Percentiles rank a stretch among this genome's conserved stretches.
Conservation (phyloP, 2,329 filamentous ascomycete species). For the Rugonectria rugulosa region DNA sequence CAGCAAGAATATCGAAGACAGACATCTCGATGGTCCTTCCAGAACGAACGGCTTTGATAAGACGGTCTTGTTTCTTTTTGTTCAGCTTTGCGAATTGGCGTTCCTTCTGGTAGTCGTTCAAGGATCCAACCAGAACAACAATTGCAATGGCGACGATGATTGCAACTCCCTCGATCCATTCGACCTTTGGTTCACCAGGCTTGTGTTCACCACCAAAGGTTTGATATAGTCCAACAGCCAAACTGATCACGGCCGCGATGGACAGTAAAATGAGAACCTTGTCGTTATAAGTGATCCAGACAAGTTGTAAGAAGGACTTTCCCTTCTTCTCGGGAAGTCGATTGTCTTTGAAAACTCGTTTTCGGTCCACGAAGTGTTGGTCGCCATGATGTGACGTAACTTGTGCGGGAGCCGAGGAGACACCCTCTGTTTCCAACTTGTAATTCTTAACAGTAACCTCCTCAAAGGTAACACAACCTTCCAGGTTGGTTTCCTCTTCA, state of each 20-base stretch:
- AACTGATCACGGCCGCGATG: constrained; percentile 73
- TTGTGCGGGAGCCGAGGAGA: background rate
- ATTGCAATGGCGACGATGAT: constrained; percentile 83
- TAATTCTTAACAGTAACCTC: constrained; percentile 62
- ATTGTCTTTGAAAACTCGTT: constrained; percentile 76
- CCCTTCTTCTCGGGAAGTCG: constrained; percentile 76
- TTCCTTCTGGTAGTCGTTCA: constrained; percentile 85
- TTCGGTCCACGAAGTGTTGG: constrained; percentile 66
- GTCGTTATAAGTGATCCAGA: constrained; percentile 87
- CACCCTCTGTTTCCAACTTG: constrained; percentile 46
- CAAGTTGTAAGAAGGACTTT: constrained; percentile 74
- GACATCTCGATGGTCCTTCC: constrained; percentile 75
- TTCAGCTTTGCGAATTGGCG: constrained; percentile 81
- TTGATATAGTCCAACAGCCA: constrained; percentile 79
- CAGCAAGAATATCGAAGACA: constrained; percentile 72
- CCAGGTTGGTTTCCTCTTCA: constrained; percentile 72
- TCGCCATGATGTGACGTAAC: constrained; percentile 12
- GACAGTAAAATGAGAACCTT: constrained; percentile 79
- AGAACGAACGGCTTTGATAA: constrained; percentile 75
- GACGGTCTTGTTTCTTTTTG: constrained; percentile 78
- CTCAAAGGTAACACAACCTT: constrained; percentile 74
- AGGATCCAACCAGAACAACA: constrained; percentile 77
- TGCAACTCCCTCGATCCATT: constrained; percentile 84
- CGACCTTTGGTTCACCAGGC: constrained; percentile 62
- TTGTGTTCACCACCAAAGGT: constrained; percentile 69